Base-by-base conservation (phyloP, 2,329 filamentous ascomycete genomes). In the Fusarium tuaranense region DNA sequence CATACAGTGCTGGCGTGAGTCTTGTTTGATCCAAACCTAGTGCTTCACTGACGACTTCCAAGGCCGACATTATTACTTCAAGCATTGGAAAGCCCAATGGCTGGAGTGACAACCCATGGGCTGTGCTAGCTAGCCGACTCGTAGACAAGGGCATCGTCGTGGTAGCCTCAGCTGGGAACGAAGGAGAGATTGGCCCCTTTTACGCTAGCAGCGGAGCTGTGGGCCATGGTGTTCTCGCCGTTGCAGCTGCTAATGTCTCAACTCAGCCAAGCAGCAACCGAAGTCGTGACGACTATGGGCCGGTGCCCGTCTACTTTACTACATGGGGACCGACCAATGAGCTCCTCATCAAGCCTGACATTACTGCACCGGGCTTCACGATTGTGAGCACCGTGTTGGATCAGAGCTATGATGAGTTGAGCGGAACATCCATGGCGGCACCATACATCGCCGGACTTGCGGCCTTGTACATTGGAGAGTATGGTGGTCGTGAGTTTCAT, bases 401-500 rank as follows among this genome's bases (percentile, higher is more conserved):
- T 27, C 81, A 82, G 27, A 73, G 68, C 12, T 90, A 88, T 70
- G 83, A 83, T 16, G 81, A 86, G 8, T 80, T 87, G 64, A 86
- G 84, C 53, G 89, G 89, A 53, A 90, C 89, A 0, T 89, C 87
- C 1, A 90, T 91, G 88, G 86, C 88, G 1, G 86, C 86, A 7
- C 88, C 88, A 0, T 88, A 88, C 67, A 82, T 88, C 27, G 87
- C 88, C 41, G 88, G 87, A 16, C 81, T 87, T n/a, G 86, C 85
- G 5, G 86, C 86, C 8, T 77, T 88, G 30, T 87, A 85, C 70
- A 82, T 87, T 51, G 81, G 83, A 9, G 76, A 83, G 27, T 78
- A 84, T 63, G 86, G 86, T 3, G 85, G 86, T 2, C 82, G 85
- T 18, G 78, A 79, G 63, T 68, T 79, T 1, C 80, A 86, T 65